A percentile compares a stretch with the other conserved stretches of the same genome.
Conservation (phyloP, 345 rosid genomes). For the Heritiera littoralis region DNA sequence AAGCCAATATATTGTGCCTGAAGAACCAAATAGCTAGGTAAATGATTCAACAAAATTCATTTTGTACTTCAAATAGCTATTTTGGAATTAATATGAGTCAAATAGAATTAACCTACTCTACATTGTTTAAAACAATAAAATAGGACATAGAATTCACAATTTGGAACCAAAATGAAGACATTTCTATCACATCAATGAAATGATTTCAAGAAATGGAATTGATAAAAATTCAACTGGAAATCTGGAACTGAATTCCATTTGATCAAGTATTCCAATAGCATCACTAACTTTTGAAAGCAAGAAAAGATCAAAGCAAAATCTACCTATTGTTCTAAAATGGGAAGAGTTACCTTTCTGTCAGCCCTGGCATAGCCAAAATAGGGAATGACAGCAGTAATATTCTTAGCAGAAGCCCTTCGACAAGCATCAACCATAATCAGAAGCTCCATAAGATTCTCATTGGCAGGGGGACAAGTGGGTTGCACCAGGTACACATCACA, state of each 20-base stretch:
- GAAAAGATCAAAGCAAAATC: background rate
- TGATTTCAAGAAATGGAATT: background rate
- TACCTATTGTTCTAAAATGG: background rate
- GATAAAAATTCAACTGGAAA: background rate
- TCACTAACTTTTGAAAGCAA: background rate
- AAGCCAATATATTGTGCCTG: background rate
- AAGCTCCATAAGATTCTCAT: conserved; percentile 98
- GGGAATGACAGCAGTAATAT: conserved; percentile 91
- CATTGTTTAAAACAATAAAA: background rate
- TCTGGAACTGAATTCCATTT: background rate
- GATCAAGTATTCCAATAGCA: background rate
- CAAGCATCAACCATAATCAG: conserved; percentile 96
- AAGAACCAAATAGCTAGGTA: background rate
- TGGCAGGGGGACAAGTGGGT: conserved; percentile 97
- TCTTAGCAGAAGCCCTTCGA: conserved; percentile 92
- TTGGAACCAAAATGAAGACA: background rate
- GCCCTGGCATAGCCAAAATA: conserved; percentile 98
- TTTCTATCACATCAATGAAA: background rate
- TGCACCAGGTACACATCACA: conserved; percentile 96
- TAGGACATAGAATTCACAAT: background rate
- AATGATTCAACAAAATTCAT: background rate
- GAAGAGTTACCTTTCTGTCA: conserved; percentile 75
- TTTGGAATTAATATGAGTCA: background rate
- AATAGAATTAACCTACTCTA: background rate
- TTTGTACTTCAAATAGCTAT: background rate